Conservation (phyloP, 1,284 basidiomycete genomes). For the Apiotrichum akiyoshidainum region DNA sequence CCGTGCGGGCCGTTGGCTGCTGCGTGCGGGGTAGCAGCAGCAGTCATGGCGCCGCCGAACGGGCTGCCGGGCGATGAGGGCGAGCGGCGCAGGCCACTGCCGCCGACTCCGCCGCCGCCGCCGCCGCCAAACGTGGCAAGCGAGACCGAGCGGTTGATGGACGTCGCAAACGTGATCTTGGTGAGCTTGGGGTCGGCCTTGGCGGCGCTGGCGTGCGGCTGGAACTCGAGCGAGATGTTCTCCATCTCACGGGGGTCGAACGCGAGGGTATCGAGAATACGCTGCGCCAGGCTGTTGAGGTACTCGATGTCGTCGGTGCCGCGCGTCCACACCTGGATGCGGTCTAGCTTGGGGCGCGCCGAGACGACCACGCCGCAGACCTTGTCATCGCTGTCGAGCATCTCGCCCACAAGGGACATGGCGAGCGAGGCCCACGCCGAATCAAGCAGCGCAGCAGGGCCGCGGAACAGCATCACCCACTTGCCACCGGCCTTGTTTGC, state of each 20-base stretch:
- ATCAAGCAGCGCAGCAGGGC: conserved; percentile 66
- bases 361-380: conserved; percentile 89
- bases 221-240: conserved; percentile 80
- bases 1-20: no score
- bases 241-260: conserved; percentile 59
- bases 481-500: conserved; percentile 88
- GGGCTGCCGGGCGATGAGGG: conserved; percentile 3
- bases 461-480: conserved; percentile 87
- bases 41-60: no score
- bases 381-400: conserved; percentile 75
- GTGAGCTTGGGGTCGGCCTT: conserved; percentile 1
- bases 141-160: conserved; percentile 3
- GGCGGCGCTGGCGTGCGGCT: conserved; percentile 36
- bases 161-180: background rate
- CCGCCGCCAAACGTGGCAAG: background rate
- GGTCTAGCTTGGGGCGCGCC: conserved; percentile 76
- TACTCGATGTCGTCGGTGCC: conserved; percentile 75
- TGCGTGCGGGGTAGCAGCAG: no score
- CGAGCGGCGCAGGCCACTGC: background rate
- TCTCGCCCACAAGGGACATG: conserved; percentile 86
- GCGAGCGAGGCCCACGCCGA: conserved; percentile 85
- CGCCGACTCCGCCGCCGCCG: background rate
- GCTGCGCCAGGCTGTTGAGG: conserved; percentile 72
- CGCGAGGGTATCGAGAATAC: conserved; percentile 67
- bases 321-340: conserved; percentile 85